phyloP scores from a whole-genome alignment of 1,139 yeast genomes.

The Geotrichum europaeum region DNA sequence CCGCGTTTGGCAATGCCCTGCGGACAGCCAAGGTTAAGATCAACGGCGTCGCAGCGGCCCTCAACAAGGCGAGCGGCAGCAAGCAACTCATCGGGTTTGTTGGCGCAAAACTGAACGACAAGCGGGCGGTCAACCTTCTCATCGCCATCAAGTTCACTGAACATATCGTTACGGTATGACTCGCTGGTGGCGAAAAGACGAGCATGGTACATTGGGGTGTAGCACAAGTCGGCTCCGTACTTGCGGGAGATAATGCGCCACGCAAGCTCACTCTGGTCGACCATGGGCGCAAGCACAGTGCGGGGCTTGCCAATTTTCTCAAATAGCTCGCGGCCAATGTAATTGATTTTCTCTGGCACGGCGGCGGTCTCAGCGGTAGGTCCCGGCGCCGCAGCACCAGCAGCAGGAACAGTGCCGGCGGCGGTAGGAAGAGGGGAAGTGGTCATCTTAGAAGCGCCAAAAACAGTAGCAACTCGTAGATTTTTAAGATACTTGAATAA shows the following conservation, averaged over 20 bases:
- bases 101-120: conserved; percentile 92
- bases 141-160: conserved; percentile 72
- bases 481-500: background rate
- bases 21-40: conserved; percentile 92
- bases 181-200: conserved; percentile 78
- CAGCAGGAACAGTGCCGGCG: background rate
- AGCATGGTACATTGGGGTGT: conserved; percentile 97
- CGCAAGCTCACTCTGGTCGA: conserved; percentile 91
- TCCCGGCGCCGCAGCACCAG: background rate
- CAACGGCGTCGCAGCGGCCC: conserved; percentile 90
- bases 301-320: conserved; percentile 67
- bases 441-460: conserved; percentile 3
- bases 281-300: conserved; percentile 97
- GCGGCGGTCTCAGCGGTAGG: background rate
- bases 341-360: background rate
- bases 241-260: conserved; percentile 86
- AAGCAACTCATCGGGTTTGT: conserved; percentile 80
- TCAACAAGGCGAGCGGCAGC: conserved; percentile 76
- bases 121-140: conserved; percentile 64
- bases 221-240: conserved; percentile 90
- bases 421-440: background rate
- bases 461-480: background rate
- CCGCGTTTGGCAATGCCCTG: conserved; percentile 97
- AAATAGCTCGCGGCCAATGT: conserved; percentile 62
- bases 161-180: conserved; percentile 72